Percentiles rank a stretch among this genome's conserved stretches.
Evolutionary conservation across 148 eudicot species (phyloP).

Genomic region (Diospyros kaki): DNA sequence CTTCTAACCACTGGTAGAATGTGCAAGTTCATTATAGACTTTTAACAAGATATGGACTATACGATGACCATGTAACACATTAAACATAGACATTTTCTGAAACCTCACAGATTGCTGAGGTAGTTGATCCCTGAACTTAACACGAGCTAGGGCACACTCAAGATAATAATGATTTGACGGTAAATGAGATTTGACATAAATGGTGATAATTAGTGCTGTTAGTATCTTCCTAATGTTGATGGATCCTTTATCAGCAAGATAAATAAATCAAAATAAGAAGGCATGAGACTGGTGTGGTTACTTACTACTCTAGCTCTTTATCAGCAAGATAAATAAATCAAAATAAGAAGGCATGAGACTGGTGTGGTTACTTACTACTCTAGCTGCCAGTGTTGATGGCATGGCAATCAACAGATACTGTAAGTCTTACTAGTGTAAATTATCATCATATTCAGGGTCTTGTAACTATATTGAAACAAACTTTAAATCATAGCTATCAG

Average conservation of each 20-base stretch:
- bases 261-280: background rate
- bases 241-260: background rate
- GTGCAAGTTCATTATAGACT: background rate
- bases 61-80: background rate
- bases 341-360: no score
- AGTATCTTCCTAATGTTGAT: background rate
- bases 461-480: no score
- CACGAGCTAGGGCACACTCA: background rate
- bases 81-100: background rate
- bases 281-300: background rate
- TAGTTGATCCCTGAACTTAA: background rate
- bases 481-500: no score
- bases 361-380: background rate
- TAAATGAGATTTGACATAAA: background rate
- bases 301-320: no score
- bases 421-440: background rate
- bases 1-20: background rate
- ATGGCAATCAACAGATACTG: background rate
- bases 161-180: background rate
- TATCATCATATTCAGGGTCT: background rate
- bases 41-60: background rate
- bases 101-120: background rate
- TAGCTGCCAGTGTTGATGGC: background rate
- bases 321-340: no score
- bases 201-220: background rate